phyloP scores from a whole-genome alignment of 2,329 filamentous ascomycete species.

The Calonectria henricotiae region DNA sequence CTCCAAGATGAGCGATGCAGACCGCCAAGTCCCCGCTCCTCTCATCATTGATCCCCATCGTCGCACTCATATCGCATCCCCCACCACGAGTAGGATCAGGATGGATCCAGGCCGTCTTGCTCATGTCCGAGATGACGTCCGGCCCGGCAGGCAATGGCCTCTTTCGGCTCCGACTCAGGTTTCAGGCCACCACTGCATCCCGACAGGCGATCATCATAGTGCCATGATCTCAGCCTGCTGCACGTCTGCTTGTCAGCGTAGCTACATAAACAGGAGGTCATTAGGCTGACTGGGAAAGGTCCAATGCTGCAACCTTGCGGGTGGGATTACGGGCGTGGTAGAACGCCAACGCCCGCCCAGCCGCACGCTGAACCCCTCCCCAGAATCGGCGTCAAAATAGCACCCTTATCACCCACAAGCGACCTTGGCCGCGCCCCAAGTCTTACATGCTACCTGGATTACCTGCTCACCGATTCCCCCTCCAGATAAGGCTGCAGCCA shows the following conservation, averaged over 20 bases:
- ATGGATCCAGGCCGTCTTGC: conserved; percentile 21
- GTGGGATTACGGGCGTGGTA: conserved; percentile 1
- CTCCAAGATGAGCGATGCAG: conserved; percentile 16
- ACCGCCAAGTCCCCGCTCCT: conserved; percentile 22
- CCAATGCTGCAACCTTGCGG: conserved; percentile 17
- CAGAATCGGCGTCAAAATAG: conserved; percentile 13
- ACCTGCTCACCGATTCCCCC: conserved; percentile 31
- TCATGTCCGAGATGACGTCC: conserved; percentile 26
- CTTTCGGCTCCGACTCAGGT: conserved; percentile 37
- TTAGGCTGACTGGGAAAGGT: conserved; percentile 8
- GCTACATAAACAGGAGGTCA: not conserved
- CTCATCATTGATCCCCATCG: conserved; percentile 29
- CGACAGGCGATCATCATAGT: conserved; percentile 26
- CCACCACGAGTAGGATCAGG: conserved; percentile 24
- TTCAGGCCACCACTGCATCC: conserved; percentile 35
- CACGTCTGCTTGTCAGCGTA: conserved; percentile 14
- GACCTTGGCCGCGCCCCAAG: conserved; percentile 19
- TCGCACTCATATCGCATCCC: conserved; percentile 21
- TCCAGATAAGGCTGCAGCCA: conserved; percentile 39
- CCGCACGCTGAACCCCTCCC: conserved; percentile 26
- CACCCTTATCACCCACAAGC: conserved; percentile 33
- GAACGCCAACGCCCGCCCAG: conserved; percentile 29
- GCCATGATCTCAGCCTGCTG: conserved; percentile 18
- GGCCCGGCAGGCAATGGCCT: conserved; percentile 32
- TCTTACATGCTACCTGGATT: conserved; percentile 22